Percentiles rank a stretch among this genome's conserved stretches.
Evolutionary conservation across 2,329 filamentous ascomycete species (phyloP).

Genomic region (Gnomoniopsis smithogilvyi): DNA sequence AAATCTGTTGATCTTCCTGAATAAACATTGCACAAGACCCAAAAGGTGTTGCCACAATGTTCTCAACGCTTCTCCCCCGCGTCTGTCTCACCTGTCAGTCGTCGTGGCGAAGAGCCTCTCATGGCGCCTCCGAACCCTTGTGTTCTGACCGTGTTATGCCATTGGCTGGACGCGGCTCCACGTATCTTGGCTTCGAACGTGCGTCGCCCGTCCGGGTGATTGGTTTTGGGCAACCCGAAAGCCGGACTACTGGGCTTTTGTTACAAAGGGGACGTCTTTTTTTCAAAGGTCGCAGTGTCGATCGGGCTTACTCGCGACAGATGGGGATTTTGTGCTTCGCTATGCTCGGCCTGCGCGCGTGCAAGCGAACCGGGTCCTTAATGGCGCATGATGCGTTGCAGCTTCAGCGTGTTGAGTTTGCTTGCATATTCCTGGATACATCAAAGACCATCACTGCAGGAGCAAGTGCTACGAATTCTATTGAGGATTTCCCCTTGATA

Average conservation of each 20-base stretch:
- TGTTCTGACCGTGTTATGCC: slow-evolving; percentile 10
- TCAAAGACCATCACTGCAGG: no score
- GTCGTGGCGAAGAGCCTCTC: not conserved
- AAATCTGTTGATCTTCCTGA: not conserved
- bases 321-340: not conserved
- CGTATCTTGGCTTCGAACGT: not conserved
- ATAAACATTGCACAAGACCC: not conserved
- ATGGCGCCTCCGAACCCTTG: slow-evolving; percentile 12
- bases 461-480: no score
- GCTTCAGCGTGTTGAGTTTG: no score
- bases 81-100: not conserved
- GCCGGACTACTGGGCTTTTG: not conserved
- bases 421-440: no score
- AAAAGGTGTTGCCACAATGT: not conserved
- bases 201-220: not conserved
- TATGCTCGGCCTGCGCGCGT: not conserved
- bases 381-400: not conserved
- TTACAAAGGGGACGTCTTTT: not conserved
- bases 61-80: not conserved
- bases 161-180: slow-evolving; percentile 6
- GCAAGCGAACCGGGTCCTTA: not conserved
- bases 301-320: not conserved
- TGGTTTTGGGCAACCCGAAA: not conserved
- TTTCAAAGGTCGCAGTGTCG: not conserved
- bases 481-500: no score